Percentiles rank a stretch among this genome's conserved stretches.
These are phyloP conservation scores for Fennellomyces sp. DNA, from an alignment of 371 early-diverging fungal genomes.

Conservation along the genomic window DNA sequence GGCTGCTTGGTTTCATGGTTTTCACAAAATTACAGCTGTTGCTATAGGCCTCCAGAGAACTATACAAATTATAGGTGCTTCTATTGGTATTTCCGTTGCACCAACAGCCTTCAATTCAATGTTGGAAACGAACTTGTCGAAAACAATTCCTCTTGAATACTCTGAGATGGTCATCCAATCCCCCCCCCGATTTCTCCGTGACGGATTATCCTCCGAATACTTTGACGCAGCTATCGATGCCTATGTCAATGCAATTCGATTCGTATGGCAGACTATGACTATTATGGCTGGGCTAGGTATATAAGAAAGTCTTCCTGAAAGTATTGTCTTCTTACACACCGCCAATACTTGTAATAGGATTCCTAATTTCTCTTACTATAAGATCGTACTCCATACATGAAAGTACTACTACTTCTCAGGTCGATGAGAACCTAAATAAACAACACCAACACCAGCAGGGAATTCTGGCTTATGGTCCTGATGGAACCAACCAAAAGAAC, in stretches of 20 bases:
- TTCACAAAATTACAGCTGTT: conserved; percentile 38
- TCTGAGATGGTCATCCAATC: conserved; percentile 22
- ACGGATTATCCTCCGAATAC: conserved; percentile 38
- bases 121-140: conserved; percentile 25
- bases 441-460: too few relatives aligned
- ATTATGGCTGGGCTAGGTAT: conserved; percentile 36
- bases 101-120: conserved; percentile 39
- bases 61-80: conserved; percentile 47
- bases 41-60: conserved; percentile 50
- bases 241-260: conserved; percentile 30
- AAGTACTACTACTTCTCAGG: too few relatives aligned
- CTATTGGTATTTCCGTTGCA: conserved; percentile 47
- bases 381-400: too few relatives aligned
- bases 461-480: too few relatives aligned
- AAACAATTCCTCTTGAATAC: conserved; percentile 26
- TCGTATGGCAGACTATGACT: conserved; percentile 43
- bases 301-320: background rate
- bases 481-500: too few relatives aligned
- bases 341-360: background rate
- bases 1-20: too few relatives aligned
- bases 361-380: conserved; percentile 7
- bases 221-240: conserved; percentile 16
- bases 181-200: conserved; percentile 37
- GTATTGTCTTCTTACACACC: background rate
- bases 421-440: too few relatives aligned